Percentiles rank a stretch among this genome's conserved stretches.
Evolutionary conservation across 345 rosid species (phyloP).

Genomic region (Litchi chinensis): DNA sequence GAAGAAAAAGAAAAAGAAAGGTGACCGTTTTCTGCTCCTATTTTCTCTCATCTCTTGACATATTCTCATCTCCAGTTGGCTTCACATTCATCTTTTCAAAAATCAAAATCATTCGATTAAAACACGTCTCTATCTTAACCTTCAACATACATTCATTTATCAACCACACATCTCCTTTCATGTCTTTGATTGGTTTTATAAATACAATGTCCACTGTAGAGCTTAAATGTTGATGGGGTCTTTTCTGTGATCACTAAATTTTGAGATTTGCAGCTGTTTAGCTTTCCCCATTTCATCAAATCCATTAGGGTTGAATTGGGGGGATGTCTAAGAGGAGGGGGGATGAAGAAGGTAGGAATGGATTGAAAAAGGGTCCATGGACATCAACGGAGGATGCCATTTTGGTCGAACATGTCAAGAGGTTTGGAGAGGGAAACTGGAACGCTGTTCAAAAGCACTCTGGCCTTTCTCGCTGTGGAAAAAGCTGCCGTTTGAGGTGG

Average conservation of each 20-base stretch:
- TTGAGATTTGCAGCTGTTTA: not conserved
- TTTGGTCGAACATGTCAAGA: slow-evolving; percentile 82
- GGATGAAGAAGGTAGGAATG: not conserved
- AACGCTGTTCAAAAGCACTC: slow-evolving; percentile 91
- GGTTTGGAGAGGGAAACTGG: slow-evolving; percentile 98
- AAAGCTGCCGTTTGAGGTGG: slow-evolving; percentile 97
- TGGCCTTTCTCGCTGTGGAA: slow-evolving; percentile 87
- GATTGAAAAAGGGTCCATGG: slow-evolving; percentile 98
- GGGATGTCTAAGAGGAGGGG: no score
- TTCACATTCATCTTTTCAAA: no score
- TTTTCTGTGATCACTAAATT: no score
- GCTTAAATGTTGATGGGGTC: not conserved
- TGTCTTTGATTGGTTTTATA: no score
- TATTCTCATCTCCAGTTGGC: not conserved
- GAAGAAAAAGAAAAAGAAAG: not conserved
- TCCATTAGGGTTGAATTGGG: no score
- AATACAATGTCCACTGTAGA: not conserved
- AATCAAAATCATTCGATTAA: no score
- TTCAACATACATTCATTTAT: no score
- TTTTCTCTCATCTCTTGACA: not conserved
- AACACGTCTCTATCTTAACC: no score
- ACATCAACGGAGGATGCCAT: slow-evolving; percentile 89
- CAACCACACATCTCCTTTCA: no score
- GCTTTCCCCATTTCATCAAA: not conserved
- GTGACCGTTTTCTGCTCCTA: not conserved